These are phyloP conservation scores for Gossypium turneri DNA, from an alignment of 345 rosid genomes.

Conservation along the genomic window DNA sequence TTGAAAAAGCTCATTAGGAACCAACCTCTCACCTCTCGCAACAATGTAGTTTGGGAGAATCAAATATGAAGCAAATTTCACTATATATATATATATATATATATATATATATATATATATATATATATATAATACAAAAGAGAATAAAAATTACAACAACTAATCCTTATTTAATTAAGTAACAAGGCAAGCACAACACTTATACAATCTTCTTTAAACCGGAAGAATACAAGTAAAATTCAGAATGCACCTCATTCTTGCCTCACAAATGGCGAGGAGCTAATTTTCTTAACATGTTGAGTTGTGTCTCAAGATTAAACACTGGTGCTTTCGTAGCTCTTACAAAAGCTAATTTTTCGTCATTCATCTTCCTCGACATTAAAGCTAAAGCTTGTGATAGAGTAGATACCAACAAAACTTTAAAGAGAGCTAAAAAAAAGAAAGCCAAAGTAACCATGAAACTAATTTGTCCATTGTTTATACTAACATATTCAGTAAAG, in stretches of 20 bases:
- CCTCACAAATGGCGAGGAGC: constrained; percentile 73
- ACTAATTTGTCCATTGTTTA: too few species aligned
- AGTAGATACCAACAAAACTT: neutral
- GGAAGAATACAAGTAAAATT: neutral
- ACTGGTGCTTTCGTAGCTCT: neutral
- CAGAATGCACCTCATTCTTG: constrained; percentile 31
- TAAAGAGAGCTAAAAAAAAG: too few species aligned
- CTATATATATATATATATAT: too few species aligned
- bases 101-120: neutral
- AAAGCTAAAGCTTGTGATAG: neutral
- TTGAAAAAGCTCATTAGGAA: too few species aligned
- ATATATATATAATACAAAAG: neutral
- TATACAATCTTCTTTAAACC: constrained; percentile 7
- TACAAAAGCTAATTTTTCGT: neutral
- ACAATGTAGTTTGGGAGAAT: neutral
- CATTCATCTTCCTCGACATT: neutral
- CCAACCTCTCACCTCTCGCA: neutral
- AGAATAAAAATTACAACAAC: neutral
- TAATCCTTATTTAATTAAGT: neutral
- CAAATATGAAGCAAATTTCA: neutral
- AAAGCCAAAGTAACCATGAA: too few species aligned
- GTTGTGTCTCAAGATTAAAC: too few species aligned
- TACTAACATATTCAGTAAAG: too few species aligned
- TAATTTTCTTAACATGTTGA: too few species aligned
- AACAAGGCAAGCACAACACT: neutral